Conservation (phyloP, 1,284 basidiomycete species). For the Austroboletus sp. region DNA sequence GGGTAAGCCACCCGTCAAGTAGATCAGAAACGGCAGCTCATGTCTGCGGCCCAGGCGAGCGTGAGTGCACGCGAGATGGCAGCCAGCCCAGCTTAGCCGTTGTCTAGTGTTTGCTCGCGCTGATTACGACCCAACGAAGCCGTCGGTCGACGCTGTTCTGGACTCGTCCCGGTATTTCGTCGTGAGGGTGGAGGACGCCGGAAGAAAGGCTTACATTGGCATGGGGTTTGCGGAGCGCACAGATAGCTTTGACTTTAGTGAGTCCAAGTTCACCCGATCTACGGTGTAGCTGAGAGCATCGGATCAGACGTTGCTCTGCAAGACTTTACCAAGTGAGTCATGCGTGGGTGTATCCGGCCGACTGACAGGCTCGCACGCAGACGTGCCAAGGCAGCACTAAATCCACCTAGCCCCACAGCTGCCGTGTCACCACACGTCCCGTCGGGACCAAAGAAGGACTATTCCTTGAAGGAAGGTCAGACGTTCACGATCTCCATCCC, state of each 20-base stretch:
- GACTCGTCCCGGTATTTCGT: conserved; percentile 97
- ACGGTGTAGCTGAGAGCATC: conserved; percentile 4
- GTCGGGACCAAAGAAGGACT: conserved; percentile 84
- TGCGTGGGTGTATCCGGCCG: not conserved
- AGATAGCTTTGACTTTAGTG: conserved; percentile 91
- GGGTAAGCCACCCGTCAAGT: conserved; percentile 40
- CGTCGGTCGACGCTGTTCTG: conserved; percentile 88
- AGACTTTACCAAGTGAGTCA: conserved; percentile 80
- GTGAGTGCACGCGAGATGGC: conserved; percentile 36
- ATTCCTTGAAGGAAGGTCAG: conserved; percentile 91
- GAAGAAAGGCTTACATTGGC: conserved; percentile 85
- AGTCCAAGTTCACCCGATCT: conserved; percentile 26
- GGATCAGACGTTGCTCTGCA: conserved; percentile 84
- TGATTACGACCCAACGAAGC: conserved; percentile 76
- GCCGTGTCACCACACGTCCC: conserved; percentile 55
- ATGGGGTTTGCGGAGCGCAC: conserved; percentile 89
- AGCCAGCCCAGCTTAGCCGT: conserved; percentile 9
- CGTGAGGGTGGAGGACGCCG: conserved; percentile 80
- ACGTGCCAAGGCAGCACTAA: conserved; percentile 54
- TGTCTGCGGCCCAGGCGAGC: conserved; percentile 44
- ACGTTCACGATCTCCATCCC: conserved; percentile 91
- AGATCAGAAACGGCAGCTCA: conserved; percentile 5
- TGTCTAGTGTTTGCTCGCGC: conserved; percentile 80
- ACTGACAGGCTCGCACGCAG: conserved; percentile 34
- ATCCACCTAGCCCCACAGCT: conserved; percentile 44